These are phyloP conservation scores for Exophiala dermatitidis DNA, from an alignment of 2,329 filamentous ascomycete species.

Conservation along the genomic window DNA sequence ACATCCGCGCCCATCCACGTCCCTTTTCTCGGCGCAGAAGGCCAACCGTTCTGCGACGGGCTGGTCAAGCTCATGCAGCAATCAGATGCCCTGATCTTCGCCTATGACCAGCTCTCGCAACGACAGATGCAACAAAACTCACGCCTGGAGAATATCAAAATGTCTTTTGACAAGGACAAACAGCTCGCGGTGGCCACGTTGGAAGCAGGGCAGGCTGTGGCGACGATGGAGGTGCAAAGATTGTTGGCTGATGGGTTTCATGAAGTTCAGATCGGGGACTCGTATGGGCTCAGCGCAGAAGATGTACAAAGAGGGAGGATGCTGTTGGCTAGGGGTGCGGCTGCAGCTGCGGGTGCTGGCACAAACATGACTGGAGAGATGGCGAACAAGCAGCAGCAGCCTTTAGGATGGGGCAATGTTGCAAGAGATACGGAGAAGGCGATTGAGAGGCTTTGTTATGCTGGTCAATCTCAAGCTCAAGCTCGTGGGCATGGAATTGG, in stretches of 20 bases:
- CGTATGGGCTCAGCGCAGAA: conserved; percentile 8
- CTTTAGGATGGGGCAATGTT: conserved; percentile 17
- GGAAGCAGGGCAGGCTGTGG: conserved; percentile 13
- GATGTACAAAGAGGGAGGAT: conserved; percentile 16
- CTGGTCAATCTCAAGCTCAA: conserved; percentile 1
- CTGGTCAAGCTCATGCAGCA: conserved; percentile 12
- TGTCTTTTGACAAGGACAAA: conserved; percentile 17
- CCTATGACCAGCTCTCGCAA: conserved; percentile 13
- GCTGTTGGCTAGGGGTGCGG: conserved; percentile 10
- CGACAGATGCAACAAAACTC: background rate
- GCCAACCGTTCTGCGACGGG: conserved; percentile 11
- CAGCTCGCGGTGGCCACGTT: conserved; percentile 9
- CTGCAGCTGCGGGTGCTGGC: too few relatives aligned
- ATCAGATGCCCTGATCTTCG: conserved; percentile 11
- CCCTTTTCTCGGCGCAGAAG: conserved; percentile 13
- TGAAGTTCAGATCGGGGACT: conserved; percentile 2
- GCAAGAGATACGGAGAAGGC: conserved; percentile 14
- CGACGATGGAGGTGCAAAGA: conserved; percentile 8
- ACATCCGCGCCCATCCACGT: conserved; percentile 4
- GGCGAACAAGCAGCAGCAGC: background rate
- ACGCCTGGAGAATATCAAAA: conserved; percentile 5
- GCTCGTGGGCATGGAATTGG: background rate
- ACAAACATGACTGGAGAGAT: too few relatives aligned
- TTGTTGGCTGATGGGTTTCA: conserved; percentile 16
- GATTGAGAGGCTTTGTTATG: conserved; percentile 14